These are phyloP conservation scores for Sugiyamaella pinicola DNA, from an alignment of 1,139 yeast genomes.

Conservation along the genomic window DNA sequence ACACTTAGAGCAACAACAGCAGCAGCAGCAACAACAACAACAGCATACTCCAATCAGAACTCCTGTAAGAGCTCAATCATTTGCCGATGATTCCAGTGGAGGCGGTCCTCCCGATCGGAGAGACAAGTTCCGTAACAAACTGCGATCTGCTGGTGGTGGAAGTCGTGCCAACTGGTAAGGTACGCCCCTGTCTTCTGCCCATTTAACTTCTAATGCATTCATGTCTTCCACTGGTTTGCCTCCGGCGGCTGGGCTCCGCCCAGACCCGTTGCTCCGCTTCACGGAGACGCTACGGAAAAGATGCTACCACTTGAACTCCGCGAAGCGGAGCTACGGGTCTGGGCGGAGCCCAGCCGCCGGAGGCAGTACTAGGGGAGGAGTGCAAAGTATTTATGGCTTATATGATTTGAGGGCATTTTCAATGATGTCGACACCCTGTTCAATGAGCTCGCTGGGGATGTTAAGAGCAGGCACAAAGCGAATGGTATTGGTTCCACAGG, in stretches of 20 bases:
- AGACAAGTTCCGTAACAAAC: conserved; percentile 33
- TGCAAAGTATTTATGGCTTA: conserved; percentile 4
- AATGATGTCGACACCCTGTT: conserved; percentile 70
- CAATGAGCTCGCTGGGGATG: conserved; percentile 67
- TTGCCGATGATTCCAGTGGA: conserved; percentile 5
- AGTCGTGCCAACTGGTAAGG: conserved; percentile 35
- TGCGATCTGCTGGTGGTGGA: conserved; percentile 31
- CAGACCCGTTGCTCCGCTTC: background rate
- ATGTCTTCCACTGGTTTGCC: background rate
- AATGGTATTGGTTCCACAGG: conserved; percentile 89
- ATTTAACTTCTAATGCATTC: background rate
- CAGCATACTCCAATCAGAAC: conserved; percentile 17
- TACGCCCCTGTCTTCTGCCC: too few species aligned
- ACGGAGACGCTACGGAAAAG: too few species aligned
- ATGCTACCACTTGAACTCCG: background rate
- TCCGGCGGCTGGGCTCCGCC: background rate
- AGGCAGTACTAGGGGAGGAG: too few species aligned
- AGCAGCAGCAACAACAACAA: conserved; percentile 2
- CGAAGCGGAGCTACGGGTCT: conserved; percentile 7
- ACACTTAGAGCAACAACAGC: conserved; percentile 19
- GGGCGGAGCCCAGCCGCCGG: conserved; percentile 15
- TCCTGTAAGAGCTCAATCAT: conserved; percentile 19
- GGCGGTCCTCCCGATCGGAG: conserved; percentile 16
- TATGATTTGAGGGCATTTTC: conserved; percentile 39
- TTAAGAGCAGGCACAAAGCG: conserved; percentile 92